Base-by-base conservation (phyloP, 2,329 filamentous ascomycete species). In the Aspergillus pseudoglaucus region DNA sequence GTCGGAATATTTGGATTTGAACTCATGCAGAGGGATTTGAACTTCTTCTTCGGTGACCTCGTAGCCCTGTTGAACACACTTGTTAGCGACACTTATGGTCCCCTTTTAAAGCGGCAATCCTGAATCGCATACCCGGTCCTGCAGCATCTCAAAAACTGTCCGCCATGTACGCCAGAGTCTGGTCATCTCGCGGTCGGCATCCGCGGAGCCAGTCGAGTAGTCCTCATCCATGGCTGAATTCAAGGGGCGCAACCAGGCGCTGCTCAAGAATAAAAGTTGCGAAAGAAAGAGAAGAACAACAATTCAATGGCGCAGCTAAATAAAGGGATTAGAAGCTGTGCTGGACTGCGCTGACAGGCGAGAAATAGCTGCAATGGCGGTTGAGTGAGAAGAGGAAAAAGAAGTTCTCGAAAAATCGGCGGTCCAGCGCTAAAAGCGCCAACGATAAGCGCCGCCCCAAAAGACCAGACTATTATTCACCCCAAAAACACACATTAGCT, bases 141-240 rank as follows among this genome's bases (percentile, higher is more conserved):
- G 78, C 59, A 93, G 85, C 91, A 98, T 95, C 78, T 98, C 88
- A 70, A 95, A 89, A 43, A 90, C 84, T 7, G 93, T 98, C 71
- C 84, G 83, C 82, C 88, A 94, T 60, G 90, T 89, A 70, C 91
- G 87, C 91, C 93, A 98, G 59, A 96, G 82, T 65, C 87, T 83
- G 55, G 81, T 78, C 61, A 69, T 68, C 57, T 71, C 67, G 55
- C 63, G 64, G 50, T 68, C 63, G 47, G 67, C 66, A 32, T 72
- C 69, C 27, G 59, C 61, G 47, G 66, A 66, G 49, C 62, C 57
- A 46, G 57, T 49, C 30, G 64, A 61, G 27, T 60, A 64, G 35
- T 70, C 67, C 18, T 67, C 68, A 46, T 72, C 69, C 69, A 72
- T 72, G 51, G 42, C 53, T 48, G 46, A 45, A 35, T 42, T 42